phyloP scores from a whole-genome alignment of 78 protist genomes.

The Dictyostelium firmibasis region DNA sequence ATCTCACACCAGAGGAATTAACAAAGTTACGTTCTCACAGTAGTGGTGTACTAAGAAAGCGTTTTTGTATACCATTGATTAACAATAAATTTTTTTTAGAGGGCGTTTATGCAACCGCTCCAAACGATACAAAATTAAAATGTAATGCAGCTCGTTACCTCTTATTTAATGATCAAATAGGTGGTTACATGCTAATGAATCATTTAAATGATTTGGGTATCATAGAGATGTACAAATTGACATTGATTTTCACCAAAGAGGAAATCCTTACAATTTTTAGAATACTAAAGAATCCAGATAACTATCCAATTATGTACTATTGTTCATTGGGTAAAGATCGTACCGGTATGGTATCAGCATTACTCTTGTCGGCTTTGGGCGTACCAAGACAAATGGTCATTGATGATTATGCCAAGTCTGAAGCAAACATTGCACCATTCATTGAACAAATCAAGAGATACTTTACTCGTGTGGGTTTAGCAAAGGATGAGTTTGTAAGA shows the following conservation, averaged over 20 bases:
- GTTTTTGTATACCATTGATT: slow-evolving; percentile 68
- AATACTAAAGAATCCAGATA: slow-evolving; percentile 40
- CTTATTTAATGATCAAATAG: slow-evolving; percentile 54
- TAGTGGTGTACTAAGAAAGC: slow-evolving; percentile 45
- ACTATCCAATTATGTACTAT: slow-evolving; percentile 65
- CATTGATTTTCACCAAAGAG: slow-evolving; percentile 53
- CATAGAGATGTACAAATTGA: slow-evolving; percentile 51
- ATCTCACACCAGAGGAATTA: slow-evolving; percentile 42
- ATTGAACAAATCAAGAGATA: slow-evolving; percentile 50
- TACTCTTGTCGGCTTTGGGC: slow-evolving; percentile 22
- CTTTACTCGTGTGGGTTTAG: slow-evolving; percentile 50
- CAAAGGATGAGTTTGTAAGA: slow-evolving; percentile 62
- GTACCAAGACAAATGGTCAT: slow-evolving; percentile 27
- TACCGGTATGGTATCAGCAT: slow-evolving; percentile 52
- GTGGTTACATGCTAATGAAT: slow-evolving; percentile 68
- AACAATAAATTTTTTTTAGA: slow-evolving; percentile 64
- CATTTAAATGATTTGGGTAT: slow-evolving; percentile 62
- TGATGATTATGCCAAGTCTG: slow-evolving; percentile 56
- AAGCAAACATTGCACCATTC: slow-evolving; percentile 2
- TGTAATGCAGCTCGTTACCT: slow-evolving; percentile 55
- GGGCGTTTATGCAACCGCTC: slow-evolving; percentile 63
- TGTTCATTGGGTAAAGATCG: slow-evolving; percentile 74
- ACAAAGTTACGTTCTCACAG: slow-evolving; percentile 42
- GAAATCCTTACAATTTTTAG: slow-evolving; percentile 61
- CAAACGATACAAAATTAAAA: slow-evolving; percentile 61